A percentile compares a stretch with the other conserved stretches of the same genome.
Conservation (phyloP, 2,329 filamentous ascomycete species). For the Xylariaceae sp. region DNA sequence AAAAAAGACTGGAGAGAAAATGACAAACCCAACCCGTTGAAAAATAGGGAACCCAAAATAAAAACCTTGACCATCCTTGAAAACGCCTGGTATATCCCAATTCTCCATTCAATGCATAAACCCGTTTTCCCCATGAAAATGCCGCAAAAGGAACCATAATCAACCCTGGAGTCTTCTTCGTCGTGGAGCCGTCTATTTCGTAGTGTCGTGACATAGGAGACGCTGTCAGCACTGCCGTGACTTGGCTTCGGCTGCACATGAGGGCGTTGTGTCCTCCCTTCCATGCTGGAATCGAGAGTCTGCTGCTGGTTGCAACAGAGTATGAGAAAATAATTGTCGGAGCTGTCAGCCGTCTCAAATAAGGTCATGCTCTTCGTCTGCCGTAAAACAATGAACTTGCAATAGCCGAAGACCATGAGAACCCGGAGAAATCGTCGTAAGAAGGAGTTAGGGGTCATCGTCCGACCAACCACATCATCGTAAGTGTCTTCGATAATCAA, state of each 20-base stretch:
- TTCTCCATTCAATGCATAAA: conserved; percentile 14
- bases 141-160: conserved; percentile 12
- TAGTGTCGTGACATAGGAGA: conserved; percentile 9
- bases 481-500: conserved; percentile 28
- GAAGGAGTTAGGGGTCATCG: conserved; percentile 2
- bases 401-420: neutral
- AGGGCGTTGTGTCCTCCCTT: conserved; percentile 1
- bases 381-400: neutral
- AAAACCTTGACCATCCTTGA: conserved; percentile 2
- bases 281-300: conserved; percentile 1
- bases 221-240: neutral
- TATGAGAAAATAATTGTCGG: conserved; percentile 1
- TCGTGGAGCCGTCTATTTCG: conserved; percentile 9
- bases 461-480: conserved; percentile 15
- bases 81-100: conserved; percentile 24
- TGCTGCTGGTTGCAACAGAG: conserved; percentile 4
- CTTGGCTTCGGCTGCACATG: too few relatives aligned
- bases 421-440: neutral
- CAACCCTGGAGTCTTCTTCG: conserved; percentile 3
- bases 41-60: conserved; percentile 1
- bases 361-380: conserved; percentile 14
- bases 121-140: conserved; percentile 12
- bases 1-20: neutral
- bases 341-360: conserved; percentile 7
- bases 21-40: conserved; percentile 9